A percentile compares a stretch with the other conserved stretches of the same genome.
These are phyloP conservation scores for Globomyces pollinis-pini DNA, from an alignment of 192 early-diverging fungal genomes.

Conservation along the genomic window DNA sequence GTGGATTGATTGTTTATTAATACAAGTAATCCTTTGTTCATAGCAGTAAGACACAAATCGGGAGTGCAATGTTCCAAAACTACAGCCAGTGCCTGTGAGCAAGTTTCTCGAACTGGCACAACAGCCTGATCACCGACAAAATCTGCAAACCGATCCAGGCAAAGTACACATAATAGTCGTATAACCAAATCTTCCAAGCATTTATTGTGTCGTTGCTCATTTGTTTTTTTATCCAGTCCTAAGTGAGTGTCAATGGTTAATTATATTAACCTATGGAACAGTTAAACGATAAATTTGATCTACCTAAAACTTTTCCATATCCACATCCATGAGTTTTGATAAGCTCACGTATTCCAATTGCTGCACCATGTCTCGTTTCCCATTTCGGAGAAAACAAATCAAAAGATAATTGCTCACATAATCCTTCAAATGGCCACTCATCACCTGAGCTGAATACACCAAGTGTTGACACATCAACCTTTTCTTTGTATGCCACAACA, in stretches of 20 bases:
- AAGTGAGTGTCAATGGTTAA: no score
- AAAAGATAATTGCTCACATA: slow-evolving; percentile 60
- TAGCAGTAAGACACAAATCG: slow-evolving; percentile 46
- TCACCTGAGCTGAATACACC: slow-evolving; percentile 49
- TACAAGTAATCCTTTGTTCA: slow-evolving; percentile 53
- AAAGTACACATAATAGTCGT: slow-evolving; percentile 87
- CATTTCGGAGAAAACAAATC: slow-evolving; percentile 70
- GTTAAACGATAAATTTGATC: no score
- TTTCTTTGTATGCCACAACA: slow-evolving; percentile 48
- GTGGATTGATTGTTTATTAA: slow-evolving; percentile 21
- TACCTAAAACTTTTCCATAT: slow-evolving; percentile 64
- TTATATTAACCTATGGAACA: no score
- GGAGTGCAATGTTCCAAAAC: slow-evolving; percentile 49
- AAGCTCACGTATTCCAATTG: slow-evolving; percentile 83
- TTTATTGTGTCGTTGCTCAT: slow-evolving; percentile 58
- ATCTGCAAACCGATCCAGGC: slow-evolving; percentile 92
- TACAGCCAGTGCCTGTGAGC: slow-evolving; percentile 65
- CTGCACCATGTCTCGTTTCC: slow-evolving; percentile 95
- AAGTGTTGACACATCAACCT: slow-evolving; percentile 14
- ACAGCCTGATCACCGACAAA: slow-evolving; percentile 93
- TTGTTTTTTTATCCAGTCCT: slow-evolving; percentile 46
- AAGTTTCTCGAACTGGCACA: slow-evolving; percentile 92
- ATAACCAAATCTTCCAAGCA: slow-evolving; percentile 86
- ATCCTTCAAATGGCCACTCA: slow-evolving; percentile 64
- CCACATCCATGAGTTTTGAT: slow-evolving; percentile 79